phyloP scores from a whole-genome alignment of 2,329 filamentous ascomycete species.

The Xylaria sp. region DNA sequence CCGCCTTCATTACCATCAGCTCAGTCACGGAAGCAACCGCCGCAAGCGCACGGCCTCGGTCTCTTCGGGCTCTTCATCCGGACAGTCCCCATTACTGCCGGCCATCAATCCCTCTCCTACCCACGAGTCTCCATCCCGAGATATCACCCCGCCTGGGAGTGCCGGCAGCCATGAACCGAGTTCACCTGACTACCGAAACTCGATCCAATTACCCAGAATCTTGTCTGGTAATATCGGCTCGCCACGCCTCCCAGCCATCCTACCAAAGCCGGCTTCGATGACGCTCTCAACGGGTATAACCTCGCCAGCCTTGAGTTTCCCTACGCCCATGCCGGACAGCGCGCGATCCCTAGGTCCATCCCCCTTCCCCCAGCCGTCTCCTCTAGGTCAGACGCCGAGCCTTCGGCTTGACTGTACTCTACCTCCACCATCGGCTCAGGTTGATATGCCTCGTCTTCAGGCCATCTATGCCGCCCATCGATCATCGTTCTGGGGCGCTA shows the following conservation, averaged over 20 bases:
- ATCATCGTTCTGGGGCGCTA: constrained; percentile 76
- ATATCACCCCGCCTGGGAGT: constrained; percentile 61
- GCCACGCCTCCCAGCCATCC: constrained; percentile 68
- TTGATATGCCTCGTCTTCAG: constrained; percentile 74
- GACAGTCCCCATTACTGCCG: constrained; percentile 63
- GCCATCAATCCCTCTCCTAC: constrained; percentile 63
- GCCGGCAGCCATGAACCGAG: constrained; percentile 58
- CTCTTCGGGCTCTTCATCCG: constrained; percentile 70
- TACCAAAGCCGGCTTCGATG: constrained; percentile 72
- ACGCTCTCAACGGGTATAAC: constrained; percentile 54
- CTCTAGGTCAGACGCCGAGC: constrained; percentile 55
- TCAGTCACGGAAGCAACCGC: constrained; percentile 83
- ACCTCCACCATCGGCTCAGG: constrained; percentile 57
- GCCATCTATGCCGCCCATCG: constrained; percentile 77
- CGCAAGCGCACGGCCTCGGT: constrained; percentile 80
- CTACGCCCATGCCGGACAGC: constrained; percentile 56
- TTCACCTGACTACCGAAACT: constrained; percentile 56
- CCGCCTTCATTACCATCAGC: constrained; percentile 87
- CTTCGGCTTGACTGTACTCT: constrained; percentile 70
- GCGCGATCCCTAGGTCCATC: constrained; percentile 57
- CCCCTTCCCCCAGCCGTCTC: constrained; percentile 57
- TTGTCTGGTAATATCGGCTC: constrained; percentile 58
- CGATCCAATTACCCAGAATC: constrained; percentile 66
- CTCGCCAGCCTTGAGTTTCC: constrained; percentile 55
- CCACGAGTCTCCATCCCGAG: constrained; percentile 60